Conservation (phyloP, 139 green algal genomes). For the Nannochloris sp. region DNA sequence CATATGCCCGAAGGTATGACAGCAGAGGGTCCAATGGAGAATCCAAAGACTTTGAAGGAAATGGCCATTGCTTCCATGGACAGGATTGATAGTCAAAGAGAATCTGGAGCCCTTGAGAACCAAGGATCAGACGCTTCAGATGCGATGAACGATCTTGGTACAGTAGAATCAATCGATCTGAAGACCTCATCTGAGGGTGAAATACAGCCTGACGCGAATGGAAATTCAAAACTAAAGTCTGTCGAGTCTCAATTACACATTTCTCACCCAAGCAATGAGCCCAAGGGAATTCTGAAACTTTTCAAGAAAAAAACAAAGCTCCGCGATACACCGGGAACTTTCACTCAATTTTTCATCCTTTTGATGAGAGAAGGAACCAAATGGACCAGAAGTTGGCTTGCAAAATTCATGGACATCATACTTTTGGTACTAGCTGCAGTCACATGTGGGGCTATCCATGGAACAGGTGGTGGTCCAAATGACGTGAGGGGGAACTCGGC, state of each 20-base stretch:
- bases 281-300: not conserved
- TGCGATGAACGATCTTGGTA: not conserved
- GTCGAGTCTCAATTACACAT: too few species aligned
- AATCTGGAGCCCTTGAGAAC: not conserved
- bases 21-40: not conserved
- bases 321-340: slow-evolving; percentile 22
- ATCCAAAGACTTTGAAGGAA: slow-evolving; percentile 7
- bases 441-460: slow-evolving; percentile 34
- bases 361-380: slow-evolving; percentile 32
- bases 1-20: slow-evolving; percentile 12
- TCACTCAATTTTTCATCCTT: slow-evolving; percentile 30
- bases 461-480: slow-evolving; percentile 17
- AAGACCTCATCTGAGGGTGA: not conserved
- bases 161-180: not conserved
- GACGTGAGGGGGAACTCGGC: slow-evolving; percentile 27
- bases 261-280: too few species aligned
- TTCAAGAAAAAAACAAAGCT: slow-evolving; percentile 7
- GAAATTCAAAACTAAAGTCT: too few species aligned
- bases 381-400: slow-evolving; percentile 29
- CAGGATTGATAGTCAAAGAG: not conserved
- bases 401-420: slow-evolving; percentile 37
- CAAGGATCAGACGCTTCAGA: not conserved
- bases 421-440: slow-evolving; percentile 31
- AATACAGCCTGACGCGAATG: too few species aligned
- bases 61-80: slow-evolving; percentile 11